phyloP scores from a whole-genome alignment of 805 yeast genomes.

The Saccharomycopsis babjevae region DNA sequence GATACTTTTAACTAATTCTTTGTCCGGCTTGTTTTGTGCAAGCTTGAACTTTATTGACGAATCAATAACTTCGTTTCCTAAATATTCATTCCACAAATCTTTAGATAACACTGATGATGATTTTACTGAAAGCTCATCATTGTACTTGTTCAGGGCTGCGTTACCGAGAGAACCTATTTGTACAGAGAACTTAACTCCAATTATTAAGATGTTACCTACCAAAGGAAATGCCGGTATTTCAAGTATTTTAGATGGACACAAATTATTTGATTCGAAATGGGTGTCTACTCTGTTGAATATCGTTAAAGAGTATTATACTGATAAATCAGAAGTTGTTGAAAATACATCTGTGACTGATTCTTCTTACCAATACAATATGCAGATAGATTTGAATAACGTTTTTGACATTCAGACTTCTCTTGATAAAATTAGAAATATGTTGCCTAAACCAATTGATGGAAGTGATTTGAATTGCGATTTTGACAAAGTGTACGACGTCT shows the following conservation, averaged over 20 bases:
- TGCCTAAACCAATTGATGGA: constrained; percentile 72
- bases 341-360: constrained; percentile 39
- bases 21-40: constrained; percentile 92
- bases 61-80: constrained; percentile 64
- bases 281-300: constrained; percentile 87
- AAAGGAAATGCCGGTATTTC: constrained; percentile 86
- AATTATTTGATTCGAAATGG: constrained; percentile 86
- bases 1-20: constrained; percentile 58
- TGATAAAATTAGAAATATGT: constrained; percentile 53
- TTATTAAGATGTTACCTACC: constrained; percentile 80
- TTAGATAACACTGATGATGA: constrained; percentile 6
- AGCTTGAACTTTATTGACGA: constrained; percentile 82
- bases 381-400: constrained; percentile 61
- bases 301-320: background rate
- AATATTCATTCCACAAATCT: constrained; percentile 28
- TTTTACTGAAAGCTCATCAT: constrained; percentile 8
- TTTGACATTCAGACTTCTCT: constrained; percentile 59
- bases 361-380: constrained; percentile 39
- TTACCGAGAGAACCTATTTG: constrained; percentile 93
- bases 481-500: constrained; percentile 42
- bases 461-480: constrained; percentile 66
- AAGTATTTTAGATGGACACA: constrained; percentile 79
- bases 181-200: constrained; percentile 93
- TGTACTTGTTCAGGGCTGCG: constrained; percentile 64
- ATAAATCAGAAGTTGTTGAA: background rate